phyloP scores from a whole-genome alignment of 768 basidiomycete genomes.

The Zangia roseola region DNA sequence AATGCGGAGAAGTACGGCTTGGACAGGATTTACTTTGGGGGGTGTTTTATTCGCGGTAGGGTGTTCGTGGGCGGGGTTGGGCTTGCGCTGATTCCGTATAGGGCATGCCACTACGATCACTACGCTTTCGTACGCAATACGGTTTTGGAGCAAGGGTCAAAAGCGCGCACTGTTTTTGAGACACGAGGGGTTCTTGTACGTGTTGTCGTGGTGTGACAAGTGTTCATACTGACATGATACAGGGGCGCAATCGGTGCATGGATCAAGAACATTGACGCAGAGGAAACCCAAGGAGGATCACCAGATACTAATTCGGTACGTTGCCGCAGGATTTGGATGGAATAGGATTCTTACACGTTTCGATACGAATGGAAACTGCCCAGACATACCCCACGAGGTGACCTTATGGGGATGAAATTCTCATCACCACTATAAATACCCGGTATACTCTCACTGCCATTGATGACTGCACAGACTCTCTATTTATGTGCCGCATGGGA shows the following conservation, averaged over 20 bases:
- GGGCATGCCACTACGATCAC: conserved; percentile 97
- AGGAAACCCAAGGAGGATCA: conserved; percentile 19
- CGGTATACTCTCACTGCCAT: conserved; percentile 21
- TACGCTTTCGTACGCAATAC: conserved; percentile 96
- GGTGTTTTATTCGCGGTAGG: conserved; percentile 96
- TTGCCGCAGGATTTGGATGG: background rate
- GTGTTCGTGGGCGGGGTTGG: conserved; percentile 4
- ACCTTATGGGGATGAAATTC: conserved; percentile 17
- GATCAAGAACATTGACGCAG: conserved; percentile 89
- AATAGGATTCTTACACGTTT: conserved; percentile 9
- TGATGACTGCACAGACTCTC: conserved; percentile 8
- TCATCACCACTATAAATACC: conserved; percentile 26
- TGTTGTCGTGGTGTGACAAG: conserved; percentile 21
- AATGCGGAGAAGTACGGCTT: conserved; percentile 98
- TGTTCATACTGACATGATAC: conserved; percentile 8
- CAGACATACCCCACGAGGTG: conserved; percentile 28
- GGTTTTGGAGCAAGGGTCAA: conserved; percentile 98
- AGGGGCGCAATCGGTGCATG: conserved; percentile 96
- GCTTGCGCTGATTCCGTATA: conserved; percentile 30
- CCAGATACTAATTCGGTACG: conserved; percentile 1
- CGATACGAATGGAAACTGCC: background rate
- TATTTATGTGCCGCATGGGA: conserved; percentile 12
- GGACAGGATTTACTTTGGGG: conserved; percentile 97
- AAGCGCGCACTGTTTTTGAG: conserved; percentile 95
- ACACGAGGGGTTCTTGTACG: conserved; percentile 96